These are phyloP conservation scores for Rubus parviflorus DNA, from an alignment of 306 rosid genomes.

Conservation along the genomic window DNA sequence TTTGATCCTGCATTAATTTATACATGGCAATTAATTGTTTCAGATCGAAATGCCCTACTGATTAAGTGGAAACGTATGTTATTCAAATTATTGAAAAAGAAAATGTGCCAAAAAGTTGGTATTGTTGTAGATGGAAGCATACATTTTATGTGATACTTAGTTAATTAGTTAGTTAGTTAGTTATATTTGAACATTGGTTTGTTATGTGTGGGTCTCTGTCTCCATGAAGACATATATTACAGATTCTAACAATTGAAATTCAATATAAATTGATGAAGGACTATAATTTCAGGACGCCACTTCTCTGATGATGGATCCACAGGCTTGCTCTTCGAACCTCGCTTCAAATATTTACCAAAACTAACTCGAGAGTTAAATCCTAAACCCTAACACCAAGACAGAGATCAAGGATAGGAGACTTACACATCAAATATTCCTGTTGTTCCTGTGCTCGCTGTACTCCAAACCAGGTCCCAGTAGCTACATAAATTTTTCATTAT, in stretches of 20 bases:
- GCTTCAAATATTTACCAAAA: neutral
- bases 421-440: slow-evolving; percentile 77
- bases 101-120: neutral
- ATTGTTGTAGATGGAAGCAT: neutral
- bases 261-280: neutral
- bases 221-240: neutral
- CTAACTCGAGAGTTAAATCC: neutral
- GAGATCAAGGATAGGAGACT: slow-evolving; percentile 11
- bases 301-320: neutral
- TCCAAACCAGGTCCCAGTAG: slow-evolving; percentile 97
- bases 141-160: neutral
- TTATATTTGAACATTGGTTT: neutral
- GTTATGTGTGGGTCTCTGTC: neutral
- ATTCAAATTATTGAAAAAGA: neutral
- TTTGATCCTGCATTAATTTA: slow-evolving; percentile 56
- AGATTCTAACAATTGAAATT: neutral
- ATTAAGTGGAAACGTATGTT: neutral
- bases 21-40: neutral
- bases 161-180: neutral
- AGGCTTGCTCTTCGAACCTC: neutral
- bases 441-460: slow-evolving; percentile 44
- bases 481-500: slow-evolving; percentile 25
- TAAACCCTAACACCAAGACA: neutral
- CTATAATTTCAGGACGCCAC: neutral
- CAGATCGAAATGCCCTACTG: neutral